Conservation (phyloP, 176 grass and related monocot genomes). For the Eremochloa ophiuroides region DNA sequence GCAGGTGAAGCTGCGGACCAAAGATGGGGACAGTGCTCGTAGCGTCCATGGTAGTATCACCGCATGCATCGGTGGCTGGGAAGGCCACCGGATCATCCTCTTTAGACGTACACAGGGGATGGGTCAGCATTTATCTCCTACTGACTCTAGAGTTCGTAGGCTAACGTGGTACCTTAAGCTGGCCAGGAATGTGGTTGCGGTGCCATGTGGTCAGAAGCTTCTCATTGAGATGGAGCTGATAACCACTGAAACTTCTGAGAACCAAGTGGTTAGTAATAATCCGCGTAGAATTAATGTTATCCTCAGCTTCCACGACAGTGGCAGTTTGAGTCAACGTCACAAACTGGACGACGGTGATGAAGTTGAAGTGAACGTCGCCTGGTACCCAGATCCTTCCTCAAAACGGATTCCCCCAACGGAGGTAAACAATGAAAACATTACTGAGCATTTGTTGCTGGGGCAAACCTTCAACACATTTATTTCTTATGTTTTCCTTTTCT, state of each 20-base stretch:
- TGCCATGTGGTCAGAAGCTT: neutral
- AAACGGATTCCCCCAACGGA: neutral
- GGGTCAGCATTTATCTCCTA: neutral
- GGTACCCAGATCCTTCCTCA: neutral
- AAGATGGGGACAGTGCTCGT: too few relatives aligned
- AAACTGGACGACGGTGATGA: neutral
- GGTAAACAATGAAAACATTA: neutral
- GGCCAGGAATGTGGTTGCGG: too few relatives aligned
- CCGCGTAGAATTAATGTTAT: rapidly evolving
- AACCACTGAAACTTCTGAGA: neutral
- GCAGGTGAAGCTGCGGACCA: too few relatives aligned
- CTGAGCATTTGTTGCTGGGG: neutral
- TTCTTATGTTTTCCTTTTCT: too few relatives aligned
- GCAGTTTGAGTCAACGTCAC: too few relatives aligned
- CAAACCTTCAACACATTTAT: too few relatives aligned
- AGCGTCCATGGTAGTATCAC: too few relatives aligned
- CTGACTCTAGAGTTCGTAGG: neutral
- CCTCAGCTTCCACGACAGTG: neutral
- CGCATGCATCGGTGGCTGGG: too few relatives aligned
- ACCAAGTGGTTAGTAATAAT: neutral
- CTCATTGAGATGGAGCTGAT: neutral
- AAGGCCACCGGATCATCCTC: too few relatives aligned
- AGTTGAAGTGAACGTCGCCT: neutral
- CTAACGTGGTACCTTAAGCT: neutral
- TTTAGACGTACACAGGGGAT: neutral